A percentile compares a stretch with the other conserved stretches of the same genome.
Evolutionary conservation across 495 filamentous ascomycete species (phyloP).

Genomic region (Penicillium chermesinum): DNA sequence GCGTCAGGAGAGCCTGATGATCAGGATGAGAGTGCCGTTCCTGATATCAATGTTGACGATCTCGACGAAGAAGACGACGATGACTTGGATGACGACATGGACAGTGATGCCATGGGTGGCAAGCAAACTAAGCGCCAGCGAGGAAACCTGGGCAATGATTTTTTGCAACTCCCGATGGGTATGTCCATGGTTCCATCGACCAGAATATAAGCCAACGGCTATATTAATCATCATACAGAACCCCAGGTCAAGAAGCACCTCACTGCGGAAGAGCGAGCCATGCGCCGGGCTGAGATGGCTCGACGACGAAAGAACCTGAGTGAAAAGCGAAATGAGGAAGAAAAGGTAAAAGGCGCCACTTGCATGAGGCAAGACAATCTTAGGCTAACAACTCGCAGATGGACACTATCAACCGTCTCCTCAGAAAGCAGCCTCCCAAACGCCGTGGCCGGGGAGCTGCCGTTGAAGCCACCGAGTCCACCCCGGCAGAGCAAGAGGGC

Average conservation of each 20-base stretch:
- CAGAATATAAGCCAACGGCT: not conserved
- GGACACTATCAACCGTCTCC: slow-evolving; percentile 96
- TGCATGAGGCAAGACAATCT: not conserved
- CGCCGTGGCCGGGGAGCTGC: slow-evolving; percentile 52
- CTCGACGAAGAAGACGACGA: slow-evolving; percentile 52
- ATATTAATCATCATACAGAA: slow-evolving; percentile 49
- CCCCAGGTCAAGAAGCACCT: slow-evolving; percentile 89
- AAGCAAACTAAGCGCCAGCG: slow-evolving; percentile 86
- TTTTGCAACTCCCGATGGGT: slow-evolving; percentile 85
- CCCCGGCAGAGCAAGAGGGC: slow-evolving; percentile 51
- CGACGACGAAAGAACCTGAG: slow-evolving; percentile 91
- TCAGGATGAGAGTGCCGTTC: slow-evolving; percentile 42
- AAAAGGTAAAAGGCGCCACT: slow-evolving; percentile 63
- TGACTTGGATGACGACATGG: slow-evolving; percentile 58
- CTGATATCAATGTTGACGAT: slow-evolving; percentile 33
- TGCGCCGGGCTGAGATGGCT: slow-evolving; percentile 95
- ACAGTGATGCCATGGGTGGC: slow-evolving; percentile 62
- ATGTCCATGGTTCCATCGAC: slow-evolving; percentile 15
- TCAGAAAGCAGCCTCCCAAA: slow-evolving; percentile 94
- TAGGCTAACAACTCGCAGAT: slow-evolving; percentile 47
- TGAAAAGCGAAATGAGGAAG: slow-evolving; percentile 97
- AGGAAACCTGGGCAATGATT: slow-evolving; percentile 62
- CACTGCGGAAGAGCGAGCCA: slow-evolving; percentile 90
- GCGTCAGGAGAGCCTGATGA: slow-evolving; percentile 49
- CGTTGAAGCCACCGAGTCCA: slow-evolving; percentile 43